Evolutionary conservation across 2,329 filamentous ascomycete species (phyloP).

Genomic region (Westerdykella ornata): DNA sequence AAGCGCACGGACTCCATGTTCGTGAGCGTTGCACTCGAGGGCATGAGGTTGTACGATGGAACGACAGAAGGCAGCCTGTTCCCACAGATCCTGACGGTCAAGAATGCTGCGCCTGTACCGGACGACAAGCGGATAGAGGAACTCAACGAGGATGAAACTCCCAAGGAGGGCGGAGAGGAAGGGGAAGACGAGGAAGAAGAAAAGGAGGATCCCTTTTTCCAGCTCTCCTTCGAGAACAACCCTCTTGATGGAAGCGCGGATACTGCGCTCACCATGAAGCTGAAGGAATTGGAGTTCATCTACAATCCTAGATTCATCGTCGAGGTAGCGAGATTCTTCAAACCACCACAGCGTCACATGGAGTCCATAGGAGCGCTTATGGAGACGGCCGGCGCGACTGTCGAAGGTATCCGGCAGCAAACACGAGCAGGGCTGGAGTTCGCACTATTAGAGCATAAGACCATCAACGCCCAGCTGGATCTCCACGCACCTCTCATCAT

Average conservation of each 20-base stretch:
- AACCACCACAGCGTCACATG: conserved; percentile 94
- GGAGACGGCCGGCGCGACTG: conserved; percentile 90
- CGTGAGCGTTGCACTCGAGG: conserved; percentile 81
- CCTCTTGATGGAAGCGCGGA: conserved; percentile 90
- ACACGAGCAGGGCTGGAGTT: conserved; percentile 94
- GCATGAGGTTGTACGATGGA: conserved; percentile 89
- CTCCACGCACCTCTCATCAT: conserved; percentile 95
- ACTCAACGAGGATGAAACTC: conserved; percentile 43
- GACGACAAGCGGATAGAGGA: conserved; percentile 47
- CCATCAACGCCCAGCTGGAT: conserved; percentile 91
- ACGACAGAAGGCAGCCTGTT: conserved; percentile 87
- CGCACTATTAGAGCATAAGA: conserved; percentile 95
- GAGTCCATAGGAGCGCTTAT: conserved; percentile 94
- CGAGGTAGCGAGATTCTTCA: conserved; percentile 90
- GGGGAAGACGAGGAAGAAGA: conserved; percentile 42
- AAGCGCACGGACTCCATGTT: conserved; percentile 88
- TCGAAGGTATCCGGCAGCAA: conserved; percentile 90
- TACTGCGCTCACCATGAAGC: conserved; percentile 77
- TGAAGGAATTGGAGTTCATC: conserved; percentile 93
- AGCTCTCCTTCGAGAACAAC: conserved; percentile 88
- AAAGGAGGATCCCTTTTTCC: conserved; percentile 77
- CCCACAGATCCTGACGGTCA: conserved; percentile 91
- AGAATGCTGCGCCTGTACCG: conserved; percentile 63
- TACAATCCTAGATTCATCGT: conserved; percentile 94
- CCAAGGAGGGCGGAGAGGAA: conserved; percentile 42